Conservation (phyloP, 2,329 filamentous ascomycete genomes). For the Rutstroemia sydowiana region DNA sequence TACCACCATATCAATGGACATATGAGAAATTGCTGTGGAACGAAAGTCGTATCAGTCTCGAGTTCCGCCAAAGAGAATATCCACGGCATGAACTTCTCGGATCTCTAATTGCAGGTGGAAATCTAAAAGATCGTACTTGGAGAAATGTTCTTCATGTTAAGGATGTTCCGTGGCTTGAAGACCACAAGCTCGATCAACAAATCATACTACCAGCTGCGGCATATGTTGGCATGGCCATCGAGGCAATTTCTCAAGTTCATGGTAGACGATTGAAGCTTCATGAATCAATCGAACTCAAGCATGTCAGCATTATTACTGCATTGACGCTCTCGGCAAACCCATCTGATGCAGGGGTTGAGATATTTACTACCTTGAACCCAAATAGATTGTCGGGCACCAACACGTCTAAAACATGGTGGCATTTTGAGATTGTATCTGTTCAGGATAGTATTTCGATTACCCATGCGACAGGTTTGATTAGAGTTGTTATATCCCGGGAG, state of each 20-base stretch:
- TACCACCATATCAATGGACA: background rate
- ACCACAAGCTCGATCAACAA: conserved; percentile 44
- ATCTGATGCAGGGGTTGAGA: background rate
- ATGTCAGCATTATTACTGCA: background rate
- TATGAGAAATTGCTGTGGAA: background rate
- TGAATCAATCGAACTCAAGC: background rate
- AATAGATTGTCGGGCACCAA: background rate
- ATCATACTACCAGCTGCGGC: conserved; percentile 38
- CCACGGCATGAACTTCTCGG: conserved; percentile 41
- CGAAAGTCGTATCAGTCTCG: background rate
- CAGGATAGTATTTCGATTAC: background rate
- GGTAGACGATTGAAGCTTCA: background rate
- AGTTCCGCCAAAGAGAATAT: background rate
- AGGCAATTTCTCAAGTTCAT: conserved; percentile 12
- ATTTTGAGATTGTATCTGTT: background rate
- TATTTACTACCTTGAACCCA: background rate
- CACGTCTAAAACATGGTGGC: background rate
- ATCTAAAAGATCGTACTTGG: conserved; percentile 25
- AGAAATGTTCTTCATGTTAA: conserved; percentile 24
- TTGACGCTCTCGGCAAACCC: background rate
- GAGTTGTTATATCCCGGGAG: background rate
- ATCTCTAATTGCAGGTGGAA: conserved; percentile 10
- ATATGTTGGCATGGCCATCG: conserved; percentile 15
- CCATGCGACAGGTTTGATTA: background rate
- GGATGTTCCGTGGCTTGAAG: conserved; percentile 45